Evolutionary conservation across 371 early-diverging fungal genomes (phyloP), one percentile per base, ranked within the genome.

Genomic region (Mucor sp.): DNA sequence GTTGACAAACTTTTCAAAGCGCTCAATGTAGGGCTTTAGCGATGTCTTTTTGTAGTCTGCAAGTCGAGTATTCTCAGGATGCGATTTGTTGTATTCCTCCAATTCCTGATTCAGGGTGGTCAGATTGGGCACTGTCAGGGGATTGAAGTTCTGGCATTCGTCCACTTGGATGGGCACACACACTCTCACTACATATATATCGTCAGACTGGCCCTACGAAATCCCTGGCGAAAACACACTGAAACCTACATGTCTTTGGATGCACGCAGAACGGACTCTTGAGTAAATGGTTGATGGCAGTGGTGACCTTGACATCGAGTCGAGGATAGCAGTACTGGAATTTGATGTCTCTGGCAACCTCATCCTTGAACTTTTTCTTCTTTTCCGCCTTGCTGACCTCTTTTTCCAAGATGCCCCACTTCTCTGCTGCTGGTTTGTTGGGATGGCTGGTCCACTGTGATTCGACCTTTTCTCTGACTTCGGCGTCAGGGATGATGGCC

Each of bases 251-350:
- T n/a, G 97, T 95, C 68, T 93, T 93, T 19, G 99, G 99, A 81
- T 99, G 99, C 19, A 99, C 93, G 77, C 97, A 99, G 80, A 99
- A 99, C 1, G 99, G 99, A 74, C 94, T 91, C 79, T 99, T 99
- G 21, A 99, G 89, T 81, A 99, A 90, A 86, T 99, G 99, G 77
- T 95, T 97, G 8, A 95, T 87, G 32, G 90, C 87, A 12, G 89
- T 92, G 0, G 97, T 91, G 9, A 99, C 99, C 55, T 98, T 93
- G 44, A 87, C 89, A 86, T 99, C 99, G 19, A 99, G 87, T n/a
- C 97, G 91, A 37, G 98, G 95, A 71, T 97, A 98, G 7, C 89
- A 80, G 67, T 90, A 92, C 74, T 95, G 95, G 68, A 98, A 91
- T 62, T 91, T 81, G 65, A 96, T 89, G 57, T 96, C 96, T 19